These are phyloP conservation scores for Phytophthora europaea DNA, from an alignment of 352 stramenopile genomes.

Conservation along the genomic window DNA sequence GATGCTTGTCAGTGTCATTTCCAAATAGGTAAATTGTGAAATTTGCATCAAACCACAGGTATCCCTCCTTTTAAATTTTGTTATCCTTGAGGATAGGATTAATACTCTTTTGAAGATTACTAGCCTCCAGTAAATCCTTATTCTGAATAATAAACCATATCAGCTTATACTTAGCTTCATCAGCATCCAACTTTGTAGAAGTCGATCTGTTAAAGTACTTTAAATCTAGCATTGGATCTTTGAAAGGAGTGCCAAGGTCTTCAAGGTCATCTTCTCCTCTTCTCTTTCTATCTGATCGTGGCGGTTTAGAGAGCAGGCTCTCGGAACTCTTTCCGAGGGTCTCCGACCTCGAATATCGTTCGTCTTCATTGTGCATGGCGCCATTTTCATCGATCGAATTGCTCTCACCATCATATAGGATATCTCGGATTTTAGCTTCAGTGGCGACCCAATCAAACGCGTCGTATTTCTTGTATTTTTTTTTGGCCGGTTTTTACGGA, in stretches of 20 bases:
- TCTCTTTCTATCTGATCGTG: not conserved
- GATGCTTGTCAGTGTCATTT: not conserved
- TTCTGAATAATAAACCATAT: not conserved
- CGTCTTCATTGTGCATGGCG: slow-evolving; percentile 12
- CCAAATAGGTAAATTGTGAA: not conserved
- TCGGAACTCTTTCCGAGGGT: too few relatives aligned
- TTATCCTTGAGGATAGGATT: not conserved
- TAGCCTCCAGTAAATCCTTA: not conserved
- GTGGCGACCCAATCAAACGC: slow-evolving; percentile 18
- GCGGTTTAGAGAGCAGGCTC: too few relatives aligned
- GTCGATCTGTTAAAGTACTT: not conserved
- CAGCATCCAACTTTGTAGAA: not conserved
- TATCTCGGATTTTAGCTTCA: slow-evolving; percentile 3
- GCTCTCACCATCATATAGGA: slow-evolving; percentile 9
- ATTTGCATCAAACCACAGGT: not conserved
- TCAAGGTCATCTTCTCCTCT: not conserved
- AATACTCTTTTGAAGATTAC: not conserved
- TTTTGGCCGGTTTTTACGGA: slow-evolving; percentile 2
- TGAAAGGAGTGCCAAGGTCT: not conserved
- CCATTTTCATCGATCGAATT: slow-evolving; percentile 16
- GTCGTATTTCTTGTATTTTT: not conserved
- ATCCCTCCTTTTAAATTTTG: not conserved
- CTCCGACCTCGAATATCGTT: too few relatives aligned
- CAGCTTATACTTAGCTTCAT: not conserved
- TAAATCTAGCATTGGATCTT: not conserved